Conservation (phyloP, 2,329 filamentous ascomycete genomes). For the Ampelomyces quisqualis region DNA sequence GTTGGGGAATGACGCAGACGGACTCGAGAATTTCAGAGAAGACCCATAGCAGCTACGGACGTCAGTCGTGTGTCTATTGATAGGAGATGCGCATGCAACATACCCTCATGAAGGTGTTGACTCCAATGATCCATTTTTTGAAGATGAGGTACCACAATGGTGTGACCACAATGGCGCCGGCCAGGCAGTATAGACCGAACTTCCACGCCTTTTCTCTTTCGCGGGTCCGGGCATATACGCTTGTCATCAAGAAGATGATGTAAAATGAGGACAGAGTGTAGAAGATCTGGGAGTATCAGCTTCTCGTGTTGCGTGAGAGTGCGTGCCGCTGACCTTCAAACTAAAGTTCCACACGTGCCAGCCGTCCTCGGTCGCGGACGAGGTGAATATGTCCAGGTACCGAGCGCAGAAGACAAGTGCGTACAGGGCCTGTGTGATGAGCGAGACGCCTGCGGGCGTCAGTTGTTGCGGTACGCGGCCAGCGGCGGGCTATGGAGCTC, state of each 20-base stretch:
- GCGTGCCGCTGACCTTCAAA: slow-evolving; percentile 60
- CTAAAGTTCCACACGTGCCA: slow-evolving; percentile 60
- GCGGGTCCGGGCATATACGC: slow-evolving; percentile 79
- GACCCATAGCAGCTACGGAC: slow-evolving; percentile 70
- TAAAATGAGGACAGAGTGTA: slow-evolving; percentile 84
- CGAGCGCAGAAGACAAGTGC: slow-evolving; percentile 80
- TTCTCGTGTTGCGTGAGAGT: not conserved
- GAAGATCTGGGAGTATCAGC: slow-evolving; percentile 57
- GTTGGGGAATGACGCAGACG: slow-evolving; percentile 84
- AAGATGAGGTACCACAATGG: slow-evolving; percentile 74
- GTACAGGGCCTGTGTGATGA: slow-evolving; percentile 89
- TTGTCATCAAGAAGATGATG: slow-evolving; percentile 84
- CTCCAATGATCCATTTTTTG: slow-evolving; percentile 49
- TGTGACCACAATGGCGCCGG: slow-evolving; percentile 65
- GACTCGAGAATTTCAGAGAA: slow-evolving; percentile 93
- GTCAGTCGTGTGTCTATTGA: not conserved
- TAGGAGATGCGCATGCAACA: slow-evolving; percentile 7
- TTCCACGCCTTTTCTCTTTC: slow-evolving; percentile 95
- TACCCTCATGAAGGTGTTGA: slow-evolving; percentile 45
- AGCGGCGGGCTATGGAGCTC: slow-evolving; percentile 11
- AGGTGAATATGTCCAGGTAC: slow-evolving; percentile 77
- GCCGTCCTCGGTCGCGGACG: slow-evolving; percentile 42
- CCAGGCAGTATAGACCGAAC: slow-evolving; percentile 69
- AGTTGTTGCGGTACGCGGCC: slow-evolving; percentile 1
- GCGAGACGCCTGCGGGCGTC: slow-evolving; percentile 67